Evolutionary conservation across 208 protist genomes (phyloP).

Genomic region (Trypanosoma grayi): DNA sequence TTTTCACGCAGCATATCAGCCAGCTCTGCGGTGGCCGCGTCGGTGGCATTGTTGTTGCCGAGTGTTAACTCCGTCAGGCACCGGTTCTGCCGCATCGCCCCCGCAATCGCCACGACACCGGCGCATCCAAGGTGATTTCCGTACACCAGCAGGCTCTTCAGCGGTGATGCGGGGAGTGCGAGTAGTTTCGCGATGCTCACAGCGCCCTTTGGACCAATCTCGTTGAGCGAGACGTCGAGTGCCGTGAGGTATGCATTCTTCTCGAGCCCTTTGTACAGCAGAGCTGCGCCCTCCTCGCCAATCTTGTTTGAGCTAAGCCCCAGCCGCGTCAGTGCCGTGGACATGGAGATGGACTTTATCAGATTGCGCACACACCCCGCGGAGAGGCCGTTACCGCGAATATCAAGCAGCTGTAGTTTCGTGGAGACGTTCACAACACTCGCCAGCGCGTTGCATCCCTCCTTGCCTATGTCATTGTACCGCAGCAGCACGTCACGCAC

Average conservation of each 20-base stretch:
- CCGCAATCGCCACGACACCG: constrained; percentile 52
- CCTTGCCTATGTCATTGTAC: constrained; percentile 89
- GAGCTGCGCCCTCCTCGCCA: constrained; percentile 66
- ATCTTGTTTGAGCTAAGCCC: constrained; percentile 75
- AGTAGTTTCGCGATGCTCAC: constrained; percentile 60
- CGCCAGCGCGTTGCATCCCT: constrained; percentile 86
- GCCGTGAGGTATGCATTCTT: constrained; percentile 80
- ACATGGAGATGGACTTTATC: constrained; percentile 68
- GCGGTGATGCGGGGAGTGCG: constrained; percentile 36
- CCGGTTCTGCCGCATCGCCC: constrained; percentile 55
- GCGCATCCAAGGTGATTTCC: constrained; percentile 68
- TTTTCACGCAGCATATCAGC: constrained; percentile 78
- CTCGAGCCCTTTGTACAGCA: constrained; percentile 65
- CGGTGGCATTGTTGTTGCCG: constrained; percentile 84
- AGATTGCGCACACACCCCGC: constrained; percentile 63
- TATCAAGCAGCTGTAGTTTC: constrained; percentile 66
- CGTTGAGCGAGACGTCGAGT: constrained; percentile 86
- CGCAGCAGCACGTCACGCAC: constrained; percentile 73
- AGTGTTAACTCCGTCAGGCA: constrained; percentile 57
- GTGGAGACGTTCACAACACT: constrained; percentile 68
- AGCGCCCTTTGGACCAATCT: constrained; percentile 71
- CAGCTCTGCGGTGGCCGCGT: constrained; percentile 44
- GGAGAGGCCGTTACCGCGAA: constrained; percentile 79
- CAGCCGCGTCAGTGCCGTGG: constrained; percentile 59
- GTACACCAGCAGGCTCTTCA: constrained; percentile 64